Evolutionary conservation across 2,329 filamentous ascomycete species (phyloP), one percentile per base, ranked within the genome.

Genomic region (Dactylellina haptotyla): DNA sequence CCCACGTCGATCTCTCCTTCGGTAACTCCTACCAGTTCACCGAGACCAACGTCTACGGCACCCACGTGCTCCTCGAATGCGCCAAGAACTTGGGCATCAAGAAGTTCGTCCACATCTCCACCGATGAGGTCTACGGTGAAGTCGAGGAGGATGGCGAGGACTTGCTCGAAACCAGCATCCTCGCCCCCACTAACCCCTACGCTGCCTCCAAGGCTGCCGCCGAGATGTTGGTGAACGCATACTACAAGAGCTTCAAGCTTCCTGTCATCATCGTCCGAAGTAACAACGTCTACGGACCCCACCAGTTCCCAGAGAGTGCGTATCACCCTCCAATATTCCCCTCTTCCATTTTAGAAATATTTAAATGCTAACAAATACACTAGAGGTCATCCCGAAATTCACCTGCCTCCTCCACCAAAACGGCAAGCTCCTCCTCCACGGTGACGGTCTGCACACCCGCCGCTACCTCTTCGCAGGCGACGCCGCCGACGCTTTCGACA

Each of bases 171-270:
- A 87, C 87, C 14, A 91, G 89, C 81, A 87, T 91, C 76, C 84
- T 94, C 32, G 88, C 88, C 0, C 91, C 91, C 0, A 93, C 91
- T 18, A 95, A 94, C 78, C 91, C 91, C 12, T 93, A 93, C 77
- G 88, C 90, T 8, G 90, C 90, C 18, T 90, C 88, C 81, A 93
- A 93, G 81, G 90, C 90, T 1, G 90, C 90, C 0, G 90, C 90
- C 4, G 90, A 93, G 82, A 93, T 93, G 90, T 84, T 92, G 78
- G 90, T 94, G n/a, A 88, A 90, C 80, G 91, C 90, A n/a, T 95
- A 93, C 80, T 86, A 89, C 79, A 92, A 91, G 82, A 91, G 89
- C 80, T 93, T 93, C 84, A 90, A 90, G 80, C 84, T 95, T 10
- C 91, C 91, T 0, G 87, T 88, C 57, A 91, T 94, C 75, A 91